Conservation (phyloP, 345 rosid species). For the Linum usitatissimum region DNA sequence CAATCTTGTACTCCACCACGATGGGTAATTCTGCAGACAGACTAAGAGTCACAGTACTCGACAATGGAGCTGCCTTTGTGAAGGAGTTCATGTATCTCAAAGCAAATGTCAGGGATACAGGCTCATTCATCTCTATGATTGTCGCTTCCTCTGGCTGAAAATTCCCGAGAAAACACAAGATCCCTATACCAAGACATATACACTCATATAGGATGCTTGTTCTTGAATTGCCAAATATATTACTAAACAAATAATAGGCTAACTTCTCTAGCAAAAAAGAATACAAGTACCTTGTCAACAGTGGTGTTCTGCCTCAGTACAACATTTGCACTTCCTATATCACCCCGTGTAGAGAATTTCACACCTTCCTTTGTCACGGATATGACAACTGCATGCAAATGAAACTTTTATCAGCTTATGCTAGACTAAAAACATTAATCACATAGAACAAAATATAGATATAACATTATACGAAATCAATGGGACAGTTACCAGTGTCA, state of each 20-base stretch:
- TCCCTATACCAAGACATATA: neutral
- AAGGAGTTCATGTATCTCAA: conserved; percentile 95
- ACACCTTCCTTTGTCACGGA: conserved; percentile 98
- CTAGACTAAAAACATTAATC: too few relatives aligned
- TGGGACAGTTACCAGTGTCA: conserved; percentile 54
- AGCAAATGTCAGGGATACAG: conserved; percentile 84
- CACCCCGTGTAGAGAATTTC: conserved; percentile 92
- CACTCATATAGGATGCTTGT: too few relatives aligned
- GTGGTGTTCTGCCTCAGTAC: conserved; percentile 91
- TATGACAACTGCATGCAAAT: conserved; percentile 55
- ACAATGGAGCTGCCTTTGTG: conserved; percentile 90
- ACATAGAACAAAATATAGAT: neutral
- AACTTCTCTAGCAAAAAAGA: neutral
- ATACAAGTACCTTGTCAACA: conserved; percentile 59
- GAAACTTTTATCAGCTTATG: neutral
- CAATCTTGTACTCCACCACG: conserved; percentile 92
- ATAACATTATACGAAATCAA: neutral
- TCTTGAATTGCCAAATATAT: too few relatives aligned
- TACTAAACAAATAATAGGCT: too few relatives aligned
- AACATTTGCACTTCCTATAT: conserved; percentile 88
- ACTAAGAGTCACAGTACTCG: conserved; percentile 73
- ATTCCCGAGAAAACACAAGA: neutral
- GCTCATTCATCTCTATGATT: conserved; percentile 82
- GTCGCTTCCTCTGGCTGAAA: conserved; percentile 94
- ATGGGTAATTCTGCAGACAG: conserved; percentile 93